Evolutionary conservation across 2,329 filamentous ascomycete species (phyloP).

Genomic region (Fusarium pseudocircinatum): DNA sequence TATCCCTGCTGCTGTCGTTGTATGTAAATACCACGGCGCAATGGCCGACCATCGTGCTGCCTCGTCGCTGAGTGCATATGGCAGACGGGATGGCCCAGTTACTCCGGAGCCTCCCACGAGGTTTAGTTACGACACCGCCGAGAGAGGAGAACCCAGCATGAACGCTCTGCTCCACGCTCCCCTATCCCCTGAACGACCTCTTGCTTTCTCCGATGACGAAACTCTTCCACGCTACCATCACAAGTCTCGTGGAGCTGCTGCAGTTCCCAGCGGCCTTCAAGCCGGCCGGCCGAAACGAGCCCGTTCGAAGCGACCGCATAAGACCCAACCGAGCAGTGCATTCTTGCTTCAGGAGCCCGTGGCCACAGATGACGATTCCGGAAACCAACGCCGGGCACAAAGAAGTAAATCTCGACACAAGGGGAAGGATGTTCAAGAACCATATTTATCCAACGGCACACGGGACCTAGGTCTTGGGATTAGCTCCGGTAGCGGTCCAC

Average conservation of each 20-base stretch:
- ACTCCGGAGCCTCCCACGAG: slow-evolving; percentile 41
- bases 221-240: slow-evolving; percentile 38
- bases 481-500: slow-evolving; percentile 19
- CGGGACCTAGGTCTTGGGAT: slow-evolving; percentile 37
- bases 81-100: slow-evolving; percentile 40
- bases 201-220: slow-evolving; percentile 44
- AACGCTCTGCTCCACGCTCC: slow-evolving; percentile 38
- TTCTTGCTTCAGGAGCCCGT: slow-evolving; percentile 62
- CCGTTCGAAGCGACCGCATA: slow-evolving; percentile 48
- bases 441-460: slow-evolving; percentile 19
- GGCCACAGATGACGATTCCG: slow-evolving; percentile 45
- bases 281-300: slow-evolving; percentile 40
- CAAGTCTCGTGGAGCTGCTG: slow-evolving; percentile 28
- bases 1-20: slow-evolving; percentile 12
- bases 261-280: slow-evolving; percentile 27
- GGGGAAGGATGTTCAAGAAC: slow-evolving; percentile 32
- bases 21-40: slow-evolving; percentile 38
- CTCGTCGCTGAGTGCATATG: slow-evolving; percentile 37
- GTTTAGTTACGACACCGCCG: slow-evolving; percentile 41
- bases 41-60: slow-evolving; percentile 41
- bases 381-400: slow-evolving; percentile 43
- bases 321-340: slow-evolving; percentile 57
- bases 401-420: slow-evolving; percentile 38
- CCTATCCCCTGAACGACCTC: slow-evolving; percentile 38
- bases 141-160: slow-evolving; percentile 40